Evolutionary conservation across 305 asterid genomes (phyloP).

Genomic region (Euphrasia arctica): DNA sequence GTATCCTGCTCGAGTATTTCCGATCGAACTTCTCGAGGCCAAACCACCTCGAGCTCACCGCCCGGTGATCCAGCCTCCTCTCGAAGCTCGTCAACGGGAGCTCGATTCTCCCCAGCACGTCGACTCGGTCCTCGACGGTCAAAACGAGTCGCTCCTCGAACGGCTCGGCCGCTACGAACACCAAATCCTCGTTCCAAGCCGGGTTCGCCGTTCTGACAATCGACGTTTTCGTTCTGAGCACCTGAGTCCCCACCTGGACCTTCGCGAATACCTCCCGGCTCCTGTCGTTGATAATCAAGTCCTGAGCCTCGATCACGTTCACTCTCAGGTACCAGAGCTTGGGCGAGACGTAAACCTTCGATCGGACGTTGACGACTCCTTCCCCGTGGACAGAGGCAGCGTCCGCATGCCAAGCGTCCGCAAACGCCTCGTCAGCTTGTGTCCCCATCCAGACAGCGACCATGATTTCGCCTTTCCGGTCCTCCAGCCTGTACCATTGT

Average conservation of each 20-base stretch:
- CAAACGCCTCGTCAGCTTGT: conserved; percentile 67
- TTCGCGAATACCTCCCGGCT: conserved; percentile 52
- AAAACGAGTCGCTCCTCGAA: conserved; percentile 61
- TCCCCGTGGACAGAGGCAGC: conserved; percentile 55
- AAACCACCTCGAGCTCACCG: conserved; percentile 50
- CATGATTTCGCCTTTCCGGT: conserved; percentile 54
- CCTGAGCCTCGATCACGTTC: conserved; percentile 74
- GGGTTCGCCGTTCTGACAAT: conserved; percentile 44
- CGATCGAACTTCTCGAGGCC: conserved; percentile 53
- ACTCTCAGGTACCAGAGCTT: conserved; percentile 80
- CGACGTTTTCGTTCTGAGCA: conserved; percentile 42
- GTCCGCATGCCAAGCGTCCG: conserved; percentile 68
- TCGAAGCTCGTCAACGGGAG: conserved; percentile 43
- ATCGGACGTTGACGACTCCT: conserved; percentile 51
- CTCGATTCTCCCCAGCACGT: conserved; percentile 51
- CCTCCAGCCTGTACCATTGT: conserved; percentile 67
- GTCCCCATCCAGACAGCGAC: conserved; percentile 81
- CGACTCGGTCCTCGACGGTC: conserved; percentile 56
- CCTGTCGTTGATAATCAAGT: conserved; percentile 44
- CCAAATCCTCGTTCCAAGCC: conserved; percentile 68
- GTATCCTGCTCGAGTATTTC: conserved; percentile 65
- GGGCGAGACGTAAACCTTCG: conserved; percentile 70
- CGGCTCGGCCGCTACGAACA: conserved; percentile 71
- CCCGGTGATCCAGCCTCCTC: conserved; percentile 57
- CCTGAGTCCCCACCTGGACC: conserved; percentile 54